These are phyloP conservation scores for Neofusicoccum sp. DNA, from an alignment of 2,329 filamentous ascomycete genomes.

Conservation along the genomic window DNA sequence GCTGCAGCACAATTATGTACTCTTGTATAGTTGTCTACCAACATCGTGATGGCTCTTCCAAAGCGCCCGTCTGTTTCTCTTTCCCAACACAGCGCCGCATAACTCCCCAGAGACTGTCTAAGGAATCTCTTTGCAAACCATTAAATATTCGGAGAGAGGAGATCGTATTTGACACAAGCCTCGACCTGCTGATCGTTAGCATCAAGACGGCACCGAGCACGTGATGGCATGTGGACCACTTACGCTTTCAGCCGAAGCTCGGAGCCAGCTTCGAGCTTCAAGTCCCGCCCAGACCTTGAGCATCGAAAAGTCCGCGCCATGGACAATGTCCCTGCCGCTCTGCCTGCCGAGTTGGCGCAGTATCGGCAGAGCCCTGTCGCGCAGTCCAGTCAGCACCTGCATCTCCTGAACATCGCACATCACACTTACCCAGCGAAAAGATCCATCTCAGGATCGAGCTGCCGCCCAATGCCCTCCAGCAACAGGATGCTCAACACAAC, in stretches of 20 bases:
- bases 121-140: not conserved
- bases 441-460: conserved; percentile 81
- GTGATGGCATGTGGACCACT: conserved; percentile 35
- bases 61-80: conserved; percentile 2
- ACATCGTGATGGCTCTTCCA: not conserved
- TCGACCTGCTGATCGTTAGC: conserved; percentile 61
- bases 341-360: conserved; percentile 81
- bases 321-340: conserved; percentile 53
- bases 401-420: not conserved
- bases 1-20: not conserved
- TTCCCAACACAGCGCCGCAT: not conserved
- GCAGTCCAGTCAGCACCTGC: not conserved
- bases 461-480: conserved; percentile 89
- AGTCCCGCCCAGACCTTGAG: conserved; percentile 87
- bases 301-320: conserved; percentile 60
- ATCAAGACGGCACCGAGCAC: no score
- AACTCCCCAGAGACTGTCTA: not conserved
- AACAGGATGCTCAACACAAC: conserved; percentile 93
- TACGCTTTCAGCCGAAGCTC: conserved; percentile 85
- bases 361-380: conserved; percentile 76
- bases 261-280: conserved; percentile 83
- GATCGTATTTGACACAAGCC: conserved; percentile 85
- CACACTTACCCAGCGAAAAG: conserved; percentile 67
- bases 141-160: conserved; percentile 81
- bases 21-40: not conserved